Conservation (phyloP, 805 yeast species). For the Debaryomyces prosopidis region DNA sequence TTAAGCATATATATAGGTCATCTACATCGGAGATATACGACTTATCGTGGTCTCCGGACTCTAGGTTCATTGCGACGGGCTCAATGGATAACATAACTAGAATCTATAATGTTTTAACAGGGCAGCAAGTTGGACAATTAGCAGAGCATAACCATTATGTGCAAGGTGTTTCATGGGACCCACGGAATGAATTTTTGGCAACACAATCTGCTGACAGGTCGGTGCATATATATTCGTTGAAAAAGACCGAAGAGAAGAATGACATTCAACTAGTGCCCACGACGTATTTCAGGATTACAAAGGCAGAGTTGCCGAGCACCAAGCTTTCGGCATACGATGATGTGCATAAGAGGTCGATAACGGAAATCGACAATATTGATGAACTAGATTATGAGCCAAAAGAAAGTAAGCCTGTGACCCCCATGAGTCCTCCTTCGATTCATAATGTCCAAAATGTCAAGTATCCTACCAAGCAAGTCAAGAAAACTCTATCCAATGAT, state of each 20-base stretch:
- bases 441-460: conserved; percentile 1
- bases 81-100: conserved; percentile 87
- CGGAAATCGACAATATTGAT: background rate
- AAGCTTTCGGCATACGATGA: conserved; percentile 1
- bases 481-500: background rate
- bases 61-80: conserved; percentile 75
- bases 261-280: conserved; percentile 13
- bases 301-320: conserved; percentile 7
- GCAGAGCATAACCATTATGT: conserved; percentile 85
- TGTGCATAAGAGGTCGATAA: background rate
- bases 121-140: conserved; percentile 57
- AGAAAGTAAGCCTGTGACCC: background rate
- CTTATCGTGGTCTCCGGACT: conserved; percentile 89
- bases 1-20: conserved; percentile 57
- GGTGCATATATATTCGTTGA: conserved; percentile 64
- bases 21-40: conserved; percentile 84
- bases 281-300: conserved; percentile 5
- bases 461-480: background rate
- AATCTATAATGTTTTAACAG: conserved; percentile 59
- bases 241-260: conserved; percentile 20
- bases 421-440: conserved; percentile 5
- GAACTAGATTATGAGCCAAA: background rate
- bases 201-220: conserved; percentile 91
- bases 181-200: conserved; percentile 69
- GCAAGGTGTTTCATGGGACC: conserved; percentile 98